Evolutionary conservation across 129 eudicot species (phyloP), one percentile per base, ranked within the genome.

Genomic region (Tanacetum coccineum): DNA sequence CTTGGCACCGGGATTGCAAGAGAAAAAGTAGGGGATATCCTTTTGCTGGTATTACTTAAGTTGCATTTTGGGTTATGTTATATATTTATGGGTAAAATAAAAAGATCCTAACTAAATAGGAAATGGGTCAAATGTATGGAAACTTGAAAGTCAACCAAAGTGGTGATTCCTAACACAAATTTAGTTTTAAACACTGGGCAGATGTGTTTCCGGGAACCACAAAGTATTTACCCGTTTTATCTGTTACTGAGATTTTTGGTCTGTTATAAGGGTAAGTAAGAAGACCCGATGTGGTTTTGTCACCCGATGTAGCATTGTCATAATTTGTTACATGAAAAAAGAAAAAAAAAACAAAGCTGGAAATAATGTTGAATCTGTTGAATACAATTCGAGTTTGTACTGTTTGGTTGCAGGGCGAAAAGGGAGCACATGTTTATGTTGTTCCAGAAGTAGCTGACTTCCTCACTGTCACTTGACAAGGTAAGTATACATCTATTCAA

Each of bases 1-100:
- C 92, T 93, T 62, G 96, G 95, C 64, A 84, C 96, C 0, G 96
- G 98, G 60, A 93, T 93, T 28, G 81, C 82, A 18, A 88, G 98
- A 76, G 92, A 84, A 66, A 93, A 86, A 66, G 18, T 93, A 62
- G 95, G 25, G 40, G 98, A 93, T 83, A 86, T 93, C 49, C 62
- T 86, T 64, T 79, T 93, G 78, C 91, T 84, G 96, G 96, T 86
- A 84, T 48, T 50, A 75, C 9, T 62, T 4, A 26, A 28, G 4
- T 59, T 30, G 9, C 15, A 17, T 26, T 26, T 9, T 13, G 45
- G 15, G 45, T 59, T 59, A 6, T 59, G 64, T 9, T 30, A 13
- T 10, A 25, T 32, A 32, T 61, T 25, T 39, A 6, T 3, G 12
- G 26, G 28, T 54, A 13, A 54, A 6, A 9, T 54, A 51, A 51